Evolutionary conservation across 108 stramenopile species (phyloP).

Genomic region (Asterionellopsis glacialis): DNA sequence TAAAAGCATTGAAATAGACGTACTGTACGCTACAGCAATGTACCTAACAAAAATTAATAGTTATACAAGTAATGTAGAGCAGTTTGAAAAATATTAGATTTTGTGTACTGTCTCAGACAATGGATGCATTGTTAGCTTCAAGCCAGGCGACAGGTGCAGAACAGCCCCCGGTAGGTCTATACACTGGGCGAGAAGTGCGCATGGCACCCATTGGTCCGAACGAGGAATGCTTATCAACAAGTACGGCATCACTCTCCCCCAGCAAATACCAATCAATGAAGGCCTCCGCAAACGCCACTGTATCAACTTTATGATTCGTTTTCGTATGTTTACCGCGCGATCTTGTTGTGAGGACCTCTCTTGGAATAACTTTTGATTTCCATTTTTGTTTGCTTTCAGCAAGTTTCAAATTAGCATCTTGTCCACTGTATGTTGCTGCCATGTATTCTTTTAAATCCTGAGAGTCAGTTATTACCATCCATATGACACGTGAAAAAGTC

Average conservation of each 20-base stretch:
- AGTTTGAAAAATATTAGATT: too few relatives aligned
- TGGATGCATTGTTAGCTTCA: too few relatives aligned
- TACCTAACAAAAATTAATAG: too few relatives aligned
- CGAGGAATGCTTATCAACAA: not conserved
- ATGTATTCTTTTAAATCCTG: not conserved
- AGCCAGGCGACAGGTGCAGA: too few relatives aligned
- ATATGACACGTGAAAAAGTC: not conserved
- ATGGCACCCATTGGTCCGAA: constrained; percentile 5
- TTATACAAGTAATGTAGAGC: too few relatives aligned
- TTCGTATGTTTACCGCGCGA: constrained; percentile 13
- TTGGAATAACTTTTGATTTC: not conserved
- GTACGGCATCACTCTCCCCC: constrained; percentile 16
- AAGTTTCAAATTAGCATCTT: not conserved
- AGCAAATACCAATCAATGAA: constrained; percentile 23
- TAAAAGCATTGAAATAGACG: not conserved
- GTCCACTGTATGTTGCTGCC: not conserved
- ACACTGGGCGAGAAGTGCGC: constrained; percentile 1
- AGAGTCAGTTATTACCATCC: constrained; percentile 18
- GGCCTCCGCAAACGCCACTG: constrained; percentile 15
- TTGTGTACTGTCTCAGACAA: too few relatives aligned
- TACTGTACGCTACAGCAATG: too few relatives aligned
- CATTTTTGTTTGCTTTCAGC: not conserved
- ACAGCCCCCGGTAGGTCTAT: too few relatives aligned
- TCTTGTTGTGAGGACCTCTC: constrained; percentile 9
- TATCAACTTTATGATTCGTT: not conserved